These are phyloP conservation scores for Pleurotus tuoliensis DNA, from an alignment of 768 basidiomycete genomes.

Conservation along the genomic window DNA sequence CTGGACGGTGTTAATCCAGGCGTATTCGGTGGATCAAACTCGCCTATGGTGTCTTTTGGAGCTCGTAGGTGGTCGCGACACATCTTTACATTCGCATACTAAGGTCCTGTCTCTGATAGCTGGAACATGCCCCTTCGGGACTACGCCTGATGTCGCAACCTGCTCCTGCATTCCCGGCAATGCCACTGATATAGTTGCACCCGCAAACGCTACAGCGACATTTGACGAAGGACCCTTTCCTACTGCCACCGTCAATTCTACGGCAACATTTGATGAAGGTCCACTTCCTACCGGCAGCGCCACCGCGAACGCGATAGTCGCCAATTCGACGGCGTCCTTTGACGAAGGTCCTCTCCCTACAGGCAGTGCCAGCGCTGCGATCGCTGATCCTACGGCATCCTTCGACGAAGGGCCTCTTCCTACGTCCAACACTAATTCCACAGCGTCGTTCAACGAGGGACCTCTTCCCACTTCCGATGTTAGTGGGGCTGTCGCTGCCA, in stretches of 20 bases:
- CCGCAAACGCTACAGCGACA: slow-evolving; percentile 8
- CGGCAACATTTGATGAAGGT: neutral
- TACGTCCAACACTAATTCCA: too few species aligned
- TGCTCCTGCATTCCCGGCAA: slow-evolving; percentile 31
- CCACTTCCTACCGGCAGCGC: too few species aligned
- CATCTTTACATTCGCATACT: neutral
- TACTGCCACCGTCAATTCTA: slow-evolving; percentile 10
- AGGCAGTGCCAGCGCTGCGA: too few species aligned
- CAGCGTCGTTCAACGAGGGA: too few species aligned
- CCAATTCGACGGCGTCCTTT: too few species aligned
- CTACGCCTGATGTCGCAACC: slow-evolving; percentile 32
- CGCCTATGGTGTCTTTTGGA: slow-evolving; percentile 40
- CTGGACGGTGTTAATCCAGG: slow-evolving; percentile 39
- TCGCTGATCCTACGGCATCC: too few species aligned
- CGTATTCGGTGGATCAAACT: slow-evolving; percentile 40
- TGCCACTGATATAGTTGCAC: slow-evolving; percentile 6
- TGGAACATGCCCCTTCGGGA: slow-evolving; percentile 43
- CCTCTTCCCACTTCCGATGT: too few species aligned
- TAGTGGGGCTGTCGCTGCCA: too few species aligned
- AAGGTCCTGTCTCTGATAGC: slow-evolving; percentile 18
- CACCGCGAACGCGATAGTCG: too few species aligned
- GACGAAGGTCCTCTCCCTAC: too few species aligned
- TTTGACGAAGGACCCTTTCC: neutral
- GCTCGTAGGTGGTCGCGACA: slow-evolving; percentile 26
- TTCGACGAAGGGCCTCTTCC: too few species aligned